Conservation (phyloP, 805 yeast species). For the Ogataea pilisensis region DNA sequence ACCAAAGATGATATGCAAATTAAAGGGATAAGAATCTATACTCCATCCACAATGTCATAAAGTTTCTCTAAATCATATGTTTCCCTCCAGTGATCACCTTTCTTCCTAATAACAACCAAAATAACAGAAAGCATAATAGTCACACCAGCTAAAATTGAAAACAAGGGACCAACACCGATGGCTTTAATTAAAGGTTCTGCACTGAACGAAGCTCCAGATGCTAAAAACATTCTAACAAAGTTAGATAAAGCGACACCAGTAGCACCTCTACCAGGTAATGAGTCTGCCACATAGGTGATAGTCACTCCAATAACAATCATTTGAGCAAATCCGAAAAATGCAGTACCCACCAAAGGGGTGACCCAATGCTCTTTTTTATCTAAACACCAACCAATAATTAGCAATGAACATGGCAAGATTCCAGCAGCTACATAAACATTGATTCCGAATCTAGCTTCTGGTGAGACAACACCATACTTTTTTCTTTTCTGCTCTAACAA, state of each 20-base stretch:
- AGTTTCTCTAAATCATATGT: conserved; percentile 53
- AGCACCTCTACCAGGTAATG: conserved; percentile 84
- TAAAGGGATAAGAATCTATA: too few relatives aligned
- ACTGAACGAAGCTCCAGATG: conserved; percentile 71
- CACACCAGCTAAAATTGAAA: conserved; percentile 61
- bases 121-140: conserved; percentile 40
- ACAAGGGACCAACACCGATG: conserved; percentile 68
- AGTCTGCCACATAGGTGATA: conserved; percentile 75
- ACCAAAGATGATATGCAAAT: too few relatives aligned
- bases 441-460: conserved; percentile 77
- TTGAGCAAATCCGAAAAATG: conserved; percentile 75
- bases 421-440: conserved; percentile 65
- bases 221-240: conserved; percentile 65
- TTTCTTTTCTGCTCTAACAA: conserved; percentile 45
- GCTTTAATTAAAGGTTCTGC: conserved; percentile 67
- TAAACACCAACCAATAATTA: conserved; percentile 82
- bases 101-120: conserved; percentile 44
- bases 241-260: conserved; percentile 85
- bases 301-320: conserved; percentile 83
- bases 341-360: conserved; percentile 76
- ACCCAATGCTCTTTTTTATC: conserved; percentile 68
- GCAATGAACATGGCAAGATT: conserved; percentile 57
- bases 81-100: conserved; percentile 62
- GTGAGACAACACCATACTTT: conserved; percentile 62
- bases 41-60: conserved; percentile 45